Percentiles rank a stretch among this genome's conserved stretches.
Evolutionary conservation across 441 rosid species (phyloP).

Genomic region (Erodium chrysanthum): DNA sequence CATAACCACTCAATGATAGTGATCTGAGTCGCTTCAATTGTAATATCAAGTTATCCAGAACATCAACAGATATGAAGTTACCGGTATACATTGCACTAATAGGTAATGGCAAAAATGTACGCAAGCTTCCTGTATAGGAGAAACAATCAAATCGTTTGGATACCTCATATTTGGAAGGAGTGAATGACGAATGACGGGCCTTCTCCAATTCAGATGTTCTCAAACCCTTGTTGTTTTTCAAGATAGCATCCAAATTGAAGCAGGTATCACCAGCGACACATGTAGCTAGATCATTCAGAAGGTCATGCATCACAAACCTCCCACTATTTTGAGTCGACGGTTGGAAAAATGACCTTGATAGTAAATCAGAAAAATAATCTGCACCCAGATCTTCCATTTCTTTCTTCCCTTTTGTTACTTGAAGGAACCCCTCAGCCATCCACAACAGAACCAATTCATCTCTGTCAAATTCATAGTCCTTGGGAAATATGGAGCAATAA

Average conservation of each 20-base stretch:
- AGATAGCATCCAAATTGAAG: not conserved
- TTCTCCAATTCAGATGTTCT: not conserved
- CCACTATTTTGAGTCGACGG: not conserved
- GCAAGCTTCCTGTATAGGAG: not conserved
- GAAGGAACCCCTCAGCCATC: conserved; percentile 16
- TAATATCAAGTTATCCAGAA: not conserved
- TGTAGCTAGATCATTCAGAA: conserved; percentile 15
- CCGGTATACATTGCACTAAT: not conserved
- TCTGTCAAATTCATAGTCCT: not conserved
- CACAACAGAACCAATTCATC: conserved; percentile 9
- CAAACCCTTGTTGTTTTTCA: not conserved
- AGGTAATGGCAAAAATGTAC: conserved; percentile 1
- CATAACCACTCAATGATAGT: not conserved
- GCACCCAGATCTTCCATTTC: conserved; percentile 11
- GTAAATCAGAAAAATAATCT: conserved; percentile 3
- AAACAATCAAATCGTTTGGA: not conserved
- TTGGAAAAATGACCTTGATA: conserved; percentile 8
- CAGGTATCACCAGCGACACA: not conserved
- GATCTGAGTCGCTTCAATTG: conserved; percentile 6
- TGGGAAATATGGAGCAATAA: conserved; percentile 16
- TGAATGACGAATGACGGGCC: not conserved
- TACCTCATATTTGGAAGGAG: conserved; percentile 4
- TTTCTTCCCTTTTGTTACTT: not conserved
- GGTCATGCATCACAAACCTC: conserved; percentile 17
- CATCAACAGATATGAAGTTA: not conserved